Evolutionary conservation across 108 stramenopile species (phyloP).

Genomic region (Nitzschia palea): DNA sequence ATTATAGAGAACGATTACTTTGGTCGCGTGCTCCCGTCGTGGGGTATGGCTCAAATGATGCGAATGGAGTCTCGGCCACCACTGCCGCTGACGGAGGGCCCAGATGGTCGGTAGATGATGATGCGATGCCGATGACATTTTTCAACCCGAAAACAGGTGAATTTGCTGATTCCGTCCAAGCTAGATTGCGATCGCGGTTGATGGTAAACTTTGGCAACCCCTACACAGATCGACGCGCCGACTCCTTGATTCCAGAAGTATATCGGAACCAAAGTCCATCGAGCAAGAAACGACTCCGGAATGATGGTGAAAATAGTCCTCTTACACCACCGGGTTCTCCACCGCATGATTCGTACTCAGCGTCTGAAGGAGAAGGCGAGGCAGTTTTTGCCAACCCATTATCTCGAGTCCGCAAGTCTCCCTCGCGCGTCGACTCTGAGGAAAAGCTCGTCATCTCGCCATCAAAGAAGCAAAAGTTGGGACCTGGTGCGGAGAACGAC

Average conservation of each 20-base stretch:
- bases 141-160: constrained; percentile 72
- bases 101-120: constrained; percentile 74
- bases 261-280: constrained; percentile 62
- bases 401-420: constrained; percentile 23
- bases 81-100: constrained; percentile 77
- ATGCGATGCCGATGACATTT: constrained; percentile 70
- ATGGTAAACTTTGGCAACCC: constrained; percentile 83
- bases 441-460: constrained; percentile 1
- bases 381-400: constrained; percentile 67
- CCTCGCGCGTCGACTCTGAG: constrained; percentile 21
- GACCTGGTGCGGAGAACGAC: not conserved
- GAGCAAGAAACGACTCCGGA: constrained; percentile 20
- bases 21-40: constrained; percentile 66
- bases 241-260: constrained; percentile 62
- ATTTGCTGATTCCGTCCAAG: constrained; percentile 70
- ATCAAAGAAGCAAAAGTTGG: constrained; percentile 24
- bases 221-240: constrained; percentile 71
- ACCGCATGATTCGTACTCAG: constrained; percentile 67
- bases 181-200: constrained; percentile 53
- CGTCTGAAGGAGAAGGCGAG: constrained; percentile 72
- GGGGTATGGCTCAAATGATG: constrained; percentile 77
- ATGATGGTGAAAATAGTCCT: constrained; percentile 23
- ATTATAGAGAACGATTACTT: constrained; percentile 70
- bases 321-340: constrained; percentile 71
- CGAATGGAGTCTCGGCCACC: constrained; percentile 64